Base-by-base conservation (phyloP, 75 land plant genomes). In the Picea glauca region DNA sequence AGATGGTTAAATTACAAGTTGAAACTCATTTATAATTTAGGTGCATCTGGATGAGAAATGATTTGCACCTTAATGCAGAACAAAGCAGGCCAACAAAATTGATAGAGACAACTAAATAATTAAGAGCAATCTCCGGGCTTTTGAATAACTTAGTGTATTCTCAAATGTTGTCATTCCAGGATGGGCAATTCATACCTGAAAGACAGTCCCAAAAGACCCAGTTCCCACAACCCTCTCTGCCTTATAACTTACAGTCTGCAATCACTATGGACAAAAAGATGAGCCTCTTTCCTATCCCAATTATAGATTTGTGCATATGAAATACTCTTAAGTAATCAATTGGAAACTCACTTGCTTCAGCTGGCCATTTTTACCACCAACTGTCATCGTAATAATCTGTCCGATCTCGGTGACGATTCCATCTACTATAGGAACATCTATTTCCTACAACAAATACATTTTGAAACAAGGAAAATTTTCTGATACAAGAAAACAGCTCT, bases 401-500 rank as follows among this genome's bases (percentile, higher is more conserved):
- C 99, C 99, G 14, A 91, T 76, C 82, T 96, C 99, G 14, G 97
- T 85, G 77, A 94, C 97, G 79, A 90, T 90, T 14, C 94, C 93
- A 78, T 84, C 93, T 38, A 96, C 88, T 72, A 90, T 77, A 73
- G 91, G 70, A 1, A 93, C 84, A 74, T 96, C 99, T 61, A 79
- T 32, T 15, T 87, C 91, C 99, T 96, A 58, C 21, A 26, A 38
- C 5, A 38, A 78, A 38, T 9, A 50, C 20, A 30, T 58, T 54
- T 58, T n/a, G n/a, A 58, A 50, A 21, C 77, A 17, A 35, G 17
- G 17, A n/a, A 9, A n/a, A 9, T 70, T 50, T 50, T 50, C 11
- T 66, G 21, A 70, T 8, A 40, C 56, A 70, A 43, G n/a, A 70
- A 70, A 70, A 70, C 33, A 8, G 23, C 54, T 70, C 23, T 70